phyloP scores from a whole-genome alignment of 768 basidiomycete species.

The Pulveroboletus frians region DNA sequence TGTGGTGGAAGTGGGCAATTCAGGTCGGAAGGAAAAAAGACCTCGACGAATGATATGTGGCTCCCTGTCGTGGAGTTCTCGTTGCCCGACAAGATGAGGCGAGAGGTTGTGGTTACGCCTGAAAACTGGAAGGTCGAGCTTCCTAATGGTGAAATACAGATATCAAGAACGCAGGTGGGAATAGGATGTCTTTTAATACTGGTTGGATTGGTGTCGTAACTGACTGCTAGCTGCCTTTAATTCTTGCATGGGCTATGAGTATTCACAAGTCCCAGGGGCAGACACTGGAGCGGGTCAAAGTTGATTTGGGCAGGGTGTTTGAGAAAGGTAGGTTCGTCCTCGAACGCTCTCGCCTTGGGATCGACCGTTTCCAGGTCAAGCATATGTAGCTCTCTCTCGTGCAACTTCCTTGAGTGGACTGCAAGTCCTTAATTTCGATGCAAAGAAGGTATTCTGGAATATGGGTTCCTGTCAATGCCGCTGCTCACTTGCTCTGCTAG shows the following conservation, averaged over 20 bases:
- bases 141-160: constrained; percentile 82
- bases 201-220: background rate
- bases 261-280: constrained; percentile 99
- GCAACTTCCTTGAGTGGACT: constrained; percentile 82
- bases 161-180: constrained; percentile 70
- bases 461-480: background rate
- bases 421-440: constrained; percentile 77
- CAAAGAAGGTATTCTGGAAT: constrained; percentile 50
- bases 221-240: constrained; percentile 63
- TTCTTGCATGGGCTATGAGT: constrained; percentile 95
- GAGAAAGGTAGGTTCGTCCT: constrained; percentile 65
- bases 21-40: constrained; percentile 30
- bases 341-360: background rate
- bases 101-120: constrained; percentile 54
- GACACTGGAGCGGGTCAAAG: constrained; percentile 90
- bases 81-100: constrained; percentile 49
- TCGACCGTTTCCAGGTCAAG: constrained; percentile 54
- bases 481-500: constrained; percentile 31
- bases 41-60: constrained; percentile 30
- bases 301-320: constrained; percentile 89
- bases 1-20: constrained; percentile 31
- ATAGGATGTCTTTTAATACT: background rate
- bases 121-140: constrained; percentile 86
- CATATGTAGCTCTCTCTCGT: constrained; percentile 87
- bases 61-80: constrained; percentile 79